Conservation (phyloP, 148 eudicot species). For the Polygonum maritimum region DNA sequence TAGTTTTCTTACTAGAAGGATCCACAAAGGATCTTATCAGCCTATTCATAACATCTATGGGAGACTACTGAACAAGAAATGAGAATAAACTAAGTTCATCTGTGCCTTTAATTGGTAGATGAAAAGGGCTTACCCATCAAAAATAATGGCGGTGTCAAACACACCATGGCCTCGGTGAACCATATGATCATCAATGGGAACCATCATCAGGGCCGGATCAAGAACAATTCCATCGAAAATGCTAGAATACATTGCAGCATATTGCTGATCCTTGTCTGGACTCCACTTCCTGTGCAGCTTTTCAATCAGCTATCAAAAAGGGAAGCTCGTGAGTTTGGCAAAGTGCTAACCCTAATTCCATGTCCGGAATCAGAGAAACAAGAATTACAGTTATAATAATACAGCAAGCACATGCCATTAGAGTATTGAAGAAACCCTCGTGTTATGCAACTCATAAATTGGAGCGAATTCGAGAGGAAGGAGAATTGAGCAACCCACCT, state of each 20-base stretch:
- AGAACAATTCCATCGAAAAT: conserved; percentile 58
- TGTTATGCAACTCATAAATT: neutral
- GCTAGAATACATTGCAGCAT: conserved; percentile 80
- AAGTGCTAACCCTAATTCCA: neutral
- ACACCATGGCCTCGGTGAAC: conserved; percentile 84
- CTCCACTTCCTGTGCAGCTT: conserved; percentile 59
- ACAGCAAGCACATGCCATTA: neutral
- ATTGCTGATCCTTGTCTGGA: conserved; percentile 34
- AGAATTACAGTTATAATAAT: neutral
- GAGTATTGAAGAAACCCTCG: neutral
- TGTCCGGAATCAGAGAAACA: neutral
- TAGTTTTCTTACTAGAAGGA: neutral
- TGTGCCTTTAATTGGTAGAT: neutral
- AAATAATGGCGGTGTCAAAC: conserved; percentile 61
- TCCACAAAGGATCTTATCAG: too few relatives aligned
- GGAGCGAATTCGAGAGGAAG: neutral
- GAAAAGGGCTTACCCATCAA: conserved; percentile 41
- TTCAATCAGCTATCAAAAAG: conserved; percentile 37
- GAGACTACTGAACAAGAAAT: too few relatives aligned
- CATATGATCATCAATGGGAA: conserved; percentile 85
- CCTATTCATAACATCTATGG: too few relatives aligned
- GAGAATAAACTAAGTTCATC: too few relatives aligned
- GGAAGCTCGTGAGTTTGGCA: neutral
- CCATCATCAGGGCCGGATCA: conserved; percentile 71
- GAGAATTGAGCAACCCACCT: conserved; percentile 21